Base-by-base conservation (phyloP, 1,139 yeast genomes). In the Saccharomyces hybrid region DNA sequence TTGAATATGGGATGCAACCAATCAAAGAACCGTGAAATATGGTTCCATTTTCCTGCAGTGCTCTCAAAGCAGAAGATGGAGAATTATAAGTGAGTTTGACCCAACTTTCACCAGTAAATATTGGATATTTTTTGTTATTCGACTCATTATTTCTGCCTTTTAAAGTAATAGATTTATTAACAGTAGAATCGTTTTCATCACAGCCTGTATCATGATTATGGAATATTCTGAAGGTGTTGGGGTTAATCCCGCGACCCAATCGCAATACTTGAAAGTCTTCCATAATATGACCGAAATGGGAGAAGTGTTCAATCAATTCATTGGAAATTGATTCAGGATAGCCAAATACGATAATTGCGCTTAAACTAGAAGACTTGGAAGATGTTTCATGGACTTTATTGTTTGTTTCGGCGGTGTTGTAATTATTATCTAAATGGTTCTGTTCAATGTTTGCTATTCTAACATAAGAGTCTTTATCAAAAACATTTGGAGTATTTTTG, bases 71-170 rank as follows among this genome's bases (percentile, higher is more conserved):
- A 11, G 91, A 79, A 3, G 84, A 75, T 3, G 88, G 81, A 57
- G 84, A 84, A 56, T 83, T 88, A 69, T 82, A 93, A 0, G 97
- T 90, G 53, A 93, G 70, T 65, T 89, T 88, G 26, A 90, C 83
- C 97, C 98, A 93, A 50, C 89, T 85, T 48, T 81, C 80, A 0
- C 97, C 98, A 11, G 93, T 80, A 67, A 83, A 86, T 14, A 90
- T 84, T 0, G 96, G 95, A 50, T 73, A 73, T 57, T 71, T 64
- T 62, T 13, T 38, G 69, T 65, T 29, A 48, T 56, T 11, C 11
- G 13, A 9, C 20, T 38, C 44, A 14, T 38, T 20, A 20, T 16
- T 25, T 20, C 25, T 38, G 11, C 26, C 25, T 20, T 38, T 38
- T 9, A 20, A 11, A 38, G 50, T 34, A 8, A 51, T 47, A 16